A percentile compares a stretch with the other conserved stretches of the same genome.
Conservation (phyloP, 306 rosid species). For the Prunus campanulata region DNA sequence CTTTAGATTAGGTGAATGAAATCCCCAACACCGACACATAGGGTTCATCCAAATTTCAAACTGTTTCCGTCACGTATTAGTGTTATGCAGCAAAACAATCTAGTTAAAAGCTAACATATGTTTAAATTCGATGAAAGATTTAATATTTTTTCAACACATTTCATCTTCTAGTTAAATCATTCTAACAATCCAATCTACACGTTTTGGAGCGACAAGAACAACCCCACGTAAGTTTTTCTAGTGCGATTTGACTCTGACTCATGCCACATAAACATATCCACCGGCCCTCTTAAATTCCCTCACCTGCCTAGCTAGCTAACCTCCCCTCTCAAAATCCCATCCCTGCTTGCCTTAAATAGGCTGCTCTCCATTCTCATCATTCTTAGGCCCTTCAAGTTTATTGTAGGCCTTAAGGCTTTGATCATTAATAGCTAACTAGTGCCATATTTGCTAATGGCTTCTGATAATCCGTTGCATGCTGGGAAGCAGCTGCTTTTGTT, state of each 20-base stretch:
- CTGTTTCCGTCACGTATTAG: too few relatives aligned
- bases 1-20: background rate
- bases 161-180: too few relatives aligned
- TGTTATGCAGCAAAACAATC: too few relatives aligned
- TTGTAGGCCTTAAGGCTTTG: background rate
- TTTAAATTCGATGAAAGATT: too few relatives aligned
- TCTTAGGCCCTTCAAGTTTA: background rate
- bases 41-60: too few relatives aligned
- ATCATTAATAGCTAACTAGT: background rate
- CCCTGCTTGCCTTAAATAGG: constrained; percentile 28
- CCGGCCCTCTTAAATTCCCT: constrained; percentile 49
- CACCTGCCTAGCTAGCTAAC: constrained; percentile 51
- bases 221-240: too few relatives aligned
- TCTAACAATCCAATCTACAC: too few relatives aligned
- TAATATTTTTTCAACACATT: too few relatives aligned
- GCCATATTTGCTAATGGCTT: constrained; percentile 27
- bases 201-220: too few relatives aligned
- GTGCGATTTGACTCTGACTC: background rate
- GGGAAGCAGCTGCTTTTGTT: constrained; percentile 16
- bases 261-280: background rate
- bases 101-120: too few relatives aligned
- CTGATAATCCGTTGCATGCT: background rate
- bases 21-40: background rate
- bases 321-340: background rate
- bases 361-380: background rate